Conservation (phyloP, 345 rosid genomes). For the Acer campestre region DNA sequence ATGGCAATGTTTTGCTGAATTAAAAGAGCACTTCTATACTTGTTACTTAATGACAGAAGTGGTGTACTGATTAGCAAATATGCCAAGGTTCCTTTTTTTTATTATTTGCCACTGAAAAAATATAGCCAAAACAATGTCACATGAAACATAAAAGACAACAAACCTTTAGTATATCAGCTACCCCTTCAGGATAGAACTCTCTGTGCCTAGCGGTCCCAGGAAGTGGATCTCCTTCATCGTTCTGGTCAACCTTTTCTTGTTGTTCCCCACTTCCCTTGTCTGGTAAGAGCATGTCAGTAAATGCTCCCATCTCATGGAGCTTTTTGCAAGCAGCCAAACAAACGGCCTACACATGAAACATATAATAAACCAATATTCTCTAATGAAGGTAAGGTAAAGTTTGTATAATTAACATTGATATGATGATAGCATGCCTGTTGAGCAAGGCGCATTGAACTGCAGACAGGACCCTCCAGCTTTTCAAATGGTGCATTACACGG, state of each 20-base stretch:
- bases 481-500: constrained; percentile 99
- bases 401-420: constrained; percentile 4
- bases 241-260: constrained; percentile 71
- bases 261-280: constrained; percentile 98
- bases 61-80: no score
- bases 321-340: constrained; percentile 99
- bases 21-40: no score
- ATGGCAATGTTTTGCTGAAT: no score
- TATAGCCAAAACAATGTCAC: not conserved
- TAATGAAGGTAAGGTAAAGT: constrained; percentile 7
- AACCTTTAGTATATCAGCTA: constrained; percentile 86
- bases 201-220: constrained; percentile 99
- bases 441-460: constrained; percentile 94
- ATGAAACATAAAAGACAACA: constrained; percentile 25
- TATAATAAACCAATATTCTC: constrained; percentile 21
- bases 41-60: no score
- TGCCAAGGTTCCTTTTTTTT: no score
- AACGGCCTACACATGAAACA: constrained; percentile 69
- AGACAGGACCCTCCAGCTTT: constrained; percentile 89
- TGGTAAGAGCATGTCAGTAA: constrained; percentile 97
- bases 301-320: constrained; percentile 99
- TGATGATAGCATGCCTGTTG: constrained; percentile 65
- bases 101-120: constrained; percentile 1
- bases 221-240: constrained; percentile 92
- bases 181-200: constrained; percentile 99